Evolutionary conservation across 2,329 filamentous ascomycete species (phyloP).

Genomic region (Hypoxylon sp.): DNA sequence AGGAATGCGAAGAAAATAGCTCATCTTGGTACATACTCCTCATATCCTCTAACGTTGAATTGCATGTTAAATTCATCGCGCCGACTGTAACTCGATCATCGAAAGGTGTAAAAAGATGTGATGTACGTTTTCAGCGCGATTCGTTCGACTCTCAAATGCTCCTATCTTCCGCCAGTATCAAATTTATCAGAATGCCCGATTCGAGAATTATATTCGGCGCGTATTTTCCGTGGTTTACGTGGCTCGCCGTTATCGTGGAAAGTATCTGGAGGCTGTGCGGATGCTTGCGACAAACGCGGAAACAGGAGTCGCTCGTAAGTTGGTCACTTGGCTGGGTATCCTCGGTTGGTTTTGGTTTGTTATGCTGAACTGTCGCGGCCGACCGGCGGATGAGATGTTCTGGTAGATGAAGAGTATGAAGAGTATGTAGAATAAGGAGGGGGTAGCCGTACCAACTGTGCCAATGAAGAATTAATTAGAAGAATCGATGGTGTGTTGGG

Average conservation of each 20-base stretch:
- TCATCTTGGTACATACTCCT: conserved; percentile 50
- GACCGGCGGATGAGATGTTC: conserved; percentile 32
- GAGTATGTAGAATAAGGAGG: neutral
- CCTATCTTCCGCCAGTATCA: conserved; percentile 19
- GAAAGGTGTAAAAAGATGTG: conserved; percentile 2
- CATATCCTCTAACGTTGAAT: conserved; percentile 54
- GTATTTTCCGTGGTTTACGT: conserved; percentile 24
- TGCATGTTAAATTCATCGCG: conserved; percentile 54
- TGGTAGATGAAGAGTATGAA: conserved; percentile 2
- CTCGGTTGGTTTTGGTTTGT: conserved; percentile 5
- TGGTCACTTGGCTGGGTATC: neutral
- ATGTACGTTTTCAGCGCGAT: neutral
- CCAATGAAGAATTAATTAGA: conserved; percentile 12
- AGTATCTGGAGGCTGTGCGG: conserved; percentile 20
- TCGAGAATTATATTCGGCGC: conserved; percentile 14
- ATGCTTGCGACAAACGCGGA: conserved; percentile 27
- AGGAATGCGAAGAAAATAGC: conserved; percentile 40
- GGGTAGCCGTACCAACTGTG: conserved; percentile 1
- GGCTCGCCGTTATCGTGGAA: conserved; percentile 9
- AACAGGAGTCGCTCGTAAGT: conserved; percentile 19
- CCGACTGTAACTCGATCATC: conserved; percentile 49
- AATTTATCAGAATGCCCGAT: conserved; percentile 6
- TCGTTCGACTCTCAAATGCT: conserved; percentile 1
- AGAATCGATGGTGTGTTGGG: conserved; percentile 20
- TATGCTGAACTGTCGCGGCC: conserved; percentile 19